Evolutionary conservation across 441 rosid species (phyloP), one percentile per base, ranked within the genome.

Genomic region (Raphanus hybrid): DNA sequence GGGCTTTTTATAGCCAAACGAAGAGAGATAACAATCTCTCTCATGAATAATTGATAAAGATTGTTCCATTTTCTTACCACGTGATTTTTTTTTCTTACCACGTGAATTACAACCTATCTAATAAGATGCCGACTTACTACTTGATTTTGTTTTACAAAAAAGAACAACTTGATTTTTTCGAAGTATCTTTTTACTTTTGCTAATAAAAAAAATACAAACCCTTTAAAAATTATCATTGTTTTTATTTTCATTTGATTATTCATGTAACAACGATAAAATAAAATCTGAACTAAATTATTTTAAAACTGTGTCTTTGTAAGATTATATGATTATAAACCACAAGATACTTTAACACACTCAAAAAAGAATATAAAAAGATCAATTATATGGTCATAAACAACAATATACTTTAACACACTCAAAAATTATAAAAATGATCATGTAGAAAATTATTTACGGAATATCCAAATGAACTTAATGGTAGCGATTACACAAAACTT

Each of bases 1-100:
- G 87, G 79, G 54, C 69, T 87, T 87, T 87, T 86, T 90, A 90
- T 91, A 90, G 89, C 80, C 80, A 66, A 71, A 52, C 8, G 10
- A 14, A 60, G 3, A 54, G 11, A 68, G 54, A 67, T n/a, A 67
- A 73, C 45, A 59, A 66, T 62, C 70, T 80, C 80, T 52, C 67
- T 75, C 83, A 55, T 79, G 75, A 69, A 74, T 74, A 64, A 69
- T 74, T 78, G 75, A 69, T 73, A 73, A 74, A 74, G 78, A 73
- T 78, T 74, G 67, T 55, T 78, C 81, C 55, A 3, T 72, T 65
- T 48, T 55, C 71, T 70, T 39, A 70, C 75, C 80, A 75, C 79
- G 74, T 75, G 26, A 23, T 1, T 23, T 23, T 23, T 20, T 72
- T 65, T 48, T 55, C 71, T 70, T 39, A 70, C 75, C 80, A 75